These are phyloP conservation scores for Bothia castanella DNA, from an alignment of 1,284 basidiomycete species.

Conservation along the genomic window DNA sequence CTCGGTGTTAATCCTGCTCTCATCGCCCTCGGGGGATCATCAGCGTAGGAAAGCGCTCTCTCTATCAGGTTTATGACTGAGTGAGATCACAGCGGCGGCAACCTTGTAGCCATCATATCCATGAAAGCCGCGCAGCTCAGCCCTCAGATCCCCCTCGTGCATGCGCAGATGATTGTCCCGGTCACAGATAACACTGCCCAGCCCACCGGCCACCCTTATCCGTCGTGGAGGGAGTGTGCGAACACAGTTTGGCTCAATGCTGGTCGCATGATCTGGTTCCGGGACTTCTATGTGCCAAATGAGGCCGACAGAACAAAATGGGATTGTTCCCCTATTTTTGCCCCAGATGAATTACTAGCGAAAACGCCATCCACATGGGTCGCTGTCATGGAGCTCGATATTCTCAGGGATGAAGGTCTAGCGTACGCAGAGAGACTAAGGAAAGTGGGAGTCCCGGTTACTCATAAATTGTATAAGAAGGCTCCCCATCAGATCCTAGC, in stretches of 20 bases:
- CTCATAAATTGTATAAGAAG: constrained; percentile 42
- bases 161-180: constrained; percentile 48
- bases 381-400: constrained; percentile 49
- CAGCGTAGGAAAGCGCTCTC: constrained; percentile 37
- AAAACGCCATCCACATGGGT: constrained; percentile 46
- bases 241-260: constrained; percentile 45
- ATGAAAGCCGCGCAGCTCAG: constrained; percentile 42
- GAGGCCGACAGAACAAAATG: constrained; percentile 42
- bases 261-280: constrained; percentile 54
- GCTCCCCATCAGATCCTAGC: constrained; percentile 49
- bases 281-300: constrained; percentile 47
- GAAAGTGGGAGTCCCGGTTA: constrained; percentile 42
- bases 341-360: constrained; percentile 43
- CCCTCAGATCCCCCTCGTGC: constrained; percentile 42
- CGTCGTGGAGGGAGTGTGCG: constrained; percentile 48
- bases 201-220: constrained; percentile 34
- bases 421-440: constrained; percentile 48
- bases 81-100: constrained; percentile 42
- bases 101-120: constrained; percentile 49
- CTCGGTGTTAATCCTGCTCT: constrained; percentile 39
- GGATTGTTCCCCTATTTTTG: constrained; percentile 51
- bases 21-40: constrained; percentile 54
- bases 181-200: constrained; percentile 33
- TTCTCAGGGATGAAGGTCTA: constrained; percentile 52
- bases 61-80: background rate